phyloP scores from a whole-genome alignment of 345 rosid genomes.

The Camelina neglecta region DNA sequence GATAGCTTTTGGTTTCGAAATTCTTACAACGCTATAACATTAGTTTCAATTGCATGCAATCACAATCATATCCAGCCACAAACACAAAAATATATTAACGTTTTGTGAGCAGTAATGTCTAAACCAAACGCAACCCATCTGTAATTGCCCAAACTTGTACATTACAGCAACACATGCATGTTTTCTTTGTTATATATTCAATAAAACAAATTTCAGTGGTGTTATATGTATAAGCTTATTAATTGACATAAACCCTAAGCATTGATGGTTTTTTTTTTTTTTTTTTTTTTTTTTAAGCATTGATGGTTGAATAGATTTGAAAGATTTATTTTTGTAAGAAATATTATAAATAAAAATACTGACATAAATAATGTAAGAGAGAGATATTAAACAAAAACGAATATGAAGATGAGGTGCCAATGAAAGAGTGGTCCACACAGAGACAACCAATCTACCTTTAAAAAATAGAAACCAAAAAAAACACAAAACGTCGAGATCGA shows the following conservation, averaged over 20 bases:
- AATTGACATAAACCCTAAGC: conserved; percentile 32
- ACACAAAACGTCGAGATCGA: conserved; percentile 35
- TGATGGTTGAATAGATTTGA: background rate
- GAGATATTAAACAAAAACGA: conserved; percentile 22
- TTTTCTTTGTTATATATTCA: background rate
- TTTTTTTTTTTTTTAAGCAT: no score
- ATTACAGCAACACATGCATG: conserved; percentile 40
- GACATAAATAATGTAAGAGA: conserved; percentile 3
- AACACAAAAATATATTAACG: background rate
- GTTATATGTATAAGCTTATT: conserved; percentile 19
- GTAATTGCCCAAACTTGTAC: conserved; percentile 37
- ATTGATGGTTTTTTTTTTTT: background rate
- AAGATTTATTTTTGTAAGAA: conserved; percentile 10
- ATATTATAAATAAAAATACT: conserved; percentile 4
- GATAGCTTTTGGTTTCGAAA: background rate
- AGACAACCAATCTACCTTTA: conserved; percentile 10
- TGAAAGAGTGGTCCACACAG: conserved; percentile 42
- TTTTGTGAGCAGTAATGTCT: conserved; percentile 14
- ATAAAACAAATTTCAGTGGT: conserved; percentile 24
- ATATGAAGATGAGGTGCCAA: conserved; percentile 41
- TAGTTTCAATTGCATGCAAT: conserved; percentile 19
- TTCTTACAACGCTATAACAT: background rate
- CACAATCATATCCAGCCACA: conserved; percentile 25
- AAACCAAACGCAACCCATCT: conserved; percentile 42
- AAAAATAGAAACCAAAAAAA: conserved; percentile 14